A percentile compares a stretch with the other conserved stretches of the same genome.
Evolutionary conservation across 768 basidiomycete genomes (phyloP).

Genomic region (Mycena haematopus): DNA sequence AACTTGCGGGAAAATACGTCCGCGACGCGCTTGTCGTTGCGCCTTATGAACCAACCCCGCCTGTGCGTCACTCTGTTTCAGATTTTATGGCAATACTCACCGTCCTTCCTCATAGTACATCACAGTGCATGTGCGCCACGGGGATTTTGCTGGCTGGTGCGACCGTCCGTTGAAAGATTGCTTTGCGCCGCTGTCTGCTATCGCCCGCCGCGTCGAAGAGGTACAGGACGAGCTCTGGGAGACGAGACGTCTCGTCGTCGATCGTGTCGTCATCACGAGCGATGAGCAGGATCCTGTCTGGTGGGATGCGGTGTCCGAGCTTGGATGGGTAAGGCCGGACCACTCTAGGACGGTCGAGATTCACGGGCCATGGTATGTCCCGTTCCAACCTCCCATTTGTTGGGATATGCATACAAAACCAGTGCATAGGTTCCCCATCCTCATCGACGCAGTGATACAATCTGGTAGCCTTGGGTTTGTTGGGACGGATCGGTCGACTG

Average conservation of each 20-base stretch:
- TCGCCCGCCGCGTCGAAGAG: constrained; percentile 39
- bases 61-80: constrained; percentile 29
- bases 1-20: constrained; percentile 35
- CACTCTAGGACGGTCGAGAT: constrained; percentile 39
- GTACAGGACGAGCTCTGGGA: constrained; percentile 37
- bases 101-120: constrained; percentile 35
- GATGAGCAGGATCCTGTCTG: constrained; percentile 43
- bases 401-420: not conserved
- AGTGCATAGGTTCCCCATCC: constrained; percentile 50
- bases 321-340: constrained; percentile 43
- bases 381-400: constrained; percentile 6
- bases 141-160: constrained; percentile 41
- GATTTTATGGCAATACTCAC: constrained; percentile 9
- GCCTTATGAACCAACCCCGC: constrained; percentile 33
- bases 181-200: constrained; percentile 37
- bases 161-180: constrained; percentile 35
- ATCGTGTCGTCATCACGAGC: constrained; percentile 46
- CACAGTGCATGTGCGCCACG: constrained; percentile 41
- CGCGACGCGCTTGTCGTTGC: constrained; percentile 26
- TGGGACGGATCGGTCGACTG: constrained; percentile 57
- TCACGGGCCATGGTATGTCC: constrained; percentile 43
- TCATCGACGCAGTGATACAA: constrained; percentile 57
- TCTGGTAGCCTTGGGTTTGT: constrained; percentile 54
- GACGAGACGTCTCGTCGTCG: constrained; percentile 31
- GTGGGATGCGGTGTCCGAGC: constrained; percentile 37